These are phyloP conservation scores for Fusarium falciforme DNA, from an alignment of 2,329 filamentous ascomycete species.

Conservation along the genomic window DNA sequence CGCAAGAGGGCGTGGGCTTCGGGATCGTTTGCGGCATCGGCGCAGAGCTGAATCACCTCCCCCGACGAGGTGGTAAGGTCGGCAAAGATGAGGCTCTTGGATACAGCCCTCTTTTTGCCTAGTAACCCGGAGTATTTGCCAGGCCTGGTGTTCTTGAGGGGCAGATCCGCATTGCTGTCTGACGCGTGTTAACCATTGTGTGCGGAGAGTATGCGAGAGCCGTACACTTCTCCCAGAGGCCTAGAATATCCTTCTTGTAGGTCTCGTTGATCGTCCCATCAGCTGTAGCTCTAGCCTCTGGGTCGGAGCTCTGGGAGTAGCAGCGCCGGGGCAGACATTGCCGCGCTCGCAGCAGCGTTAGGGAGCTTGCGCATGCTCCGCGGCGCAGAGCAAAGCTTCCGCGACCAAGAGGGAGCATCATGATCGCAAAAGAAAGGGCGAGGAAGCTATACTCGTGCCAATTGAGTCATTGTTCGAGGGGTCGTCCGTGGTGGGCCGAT, in stretches of 20 bases:
- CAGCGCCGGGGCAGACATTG: conserved; percentile 37
- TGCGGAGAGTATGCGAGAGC: neutral
- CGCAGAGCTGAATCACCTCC: conserved; percentile 59
- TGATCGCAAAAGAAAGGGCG: conserved; percentile 19
- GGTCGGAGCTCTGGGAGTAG: conserved; percentile 38
- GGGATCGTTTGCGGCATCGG: conserved; percentile 52
- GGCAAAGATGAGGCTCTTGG: conserved; percentile 77
- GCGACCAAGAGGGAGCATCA: conserved; percentile 42
- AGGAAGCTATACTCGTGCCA: conserved; percentile 9
- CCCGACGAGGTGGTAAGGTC: conserved; percentile 57
- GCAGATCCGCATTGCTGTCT: conserved; percentile 45
- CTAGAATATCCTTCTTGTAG: conserved; percentile 39
- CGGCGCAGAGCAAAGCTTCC: conserved; percentile 37
- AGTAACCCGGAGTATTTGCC: conserved; percentile 70
- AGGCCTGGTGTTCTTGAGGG: conserved; percentile 26
- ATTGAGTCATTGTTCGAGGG: conserved; percentile 37
- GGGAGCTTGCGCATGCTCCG: neutral
- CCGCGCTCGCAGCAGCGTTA: conserved; percentile 14
- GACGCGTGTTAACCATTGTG: neutral
- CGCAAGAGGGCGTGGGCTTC: conserved; percentile 57
- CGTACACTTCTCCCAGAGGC: conserved; percentile 49
- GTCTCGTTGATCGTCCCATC: neutral
- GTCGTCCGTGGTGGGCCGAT: conserved; percentile 35
- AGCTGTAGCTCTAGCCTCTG: neutral
- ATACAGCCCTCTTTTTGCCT: conserved; percentile 73